Evolutionary conservation across 345 rosid genomes (phyloP).

Genomic region (Eucalyptus curtisii): DNA sequence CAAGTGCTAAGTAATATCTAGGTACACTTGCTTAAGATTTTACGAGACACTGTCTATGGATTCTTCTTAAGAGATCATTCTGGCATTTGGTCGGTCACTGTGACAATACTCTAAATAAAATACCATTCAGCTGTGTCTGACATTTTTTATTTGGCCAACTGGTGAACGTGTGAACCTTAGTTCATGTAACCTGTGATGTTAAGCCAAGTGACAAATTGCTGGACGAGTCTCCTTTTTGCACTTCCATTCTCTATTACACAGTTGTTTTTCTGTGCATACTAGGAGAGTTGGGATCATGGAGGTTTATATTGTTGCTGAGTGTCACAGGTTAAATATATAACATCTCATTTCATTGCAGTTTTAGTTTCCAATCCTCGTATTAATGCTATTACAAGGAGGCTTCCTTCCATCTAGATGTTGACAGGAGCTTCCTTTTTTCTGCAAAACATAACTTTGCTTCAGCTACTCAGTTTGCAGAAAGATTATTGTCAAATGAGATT

Average conservation of each 20-base stretch:
- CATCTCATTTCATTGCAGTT: neutral
- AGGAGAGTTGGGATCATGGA: neutral
- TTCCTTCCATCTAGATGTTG: neutral
- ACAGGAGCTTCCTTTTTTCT: neutral
- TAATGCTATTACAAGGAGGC: neutral
- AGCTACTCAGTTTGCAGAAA: neutral
- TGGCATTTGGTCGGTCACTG: neutral
- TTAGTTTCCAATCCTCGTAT: neutral
- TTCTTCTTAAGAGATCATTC: neutral
- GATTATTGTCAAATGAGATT: neutral
- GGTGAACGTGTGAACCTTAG: neutral
- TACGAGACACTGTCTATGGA: neutral
- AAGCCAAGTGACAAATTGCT: neutral
- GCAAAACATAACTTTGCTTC: neutral
- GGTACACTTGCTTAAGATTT: neutral
- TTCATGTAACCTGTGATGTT: neutral
- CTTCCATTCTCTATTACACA: neutral
- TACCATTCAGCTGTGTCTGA: neutral
- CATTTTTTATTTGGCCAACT: neutral
- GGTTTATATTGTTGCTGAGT: neutral
- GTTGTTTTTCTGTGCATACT: neutral
- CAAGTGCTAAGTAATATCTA: neutral
- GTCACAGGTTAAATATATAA: neutral
- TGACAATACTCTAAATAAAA: neutral
- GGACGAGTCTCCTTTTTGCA: neutral